Conservation (phyloP, 2,329 filamentous ascomycete species). For the Fusarium newnesense region DNA sequence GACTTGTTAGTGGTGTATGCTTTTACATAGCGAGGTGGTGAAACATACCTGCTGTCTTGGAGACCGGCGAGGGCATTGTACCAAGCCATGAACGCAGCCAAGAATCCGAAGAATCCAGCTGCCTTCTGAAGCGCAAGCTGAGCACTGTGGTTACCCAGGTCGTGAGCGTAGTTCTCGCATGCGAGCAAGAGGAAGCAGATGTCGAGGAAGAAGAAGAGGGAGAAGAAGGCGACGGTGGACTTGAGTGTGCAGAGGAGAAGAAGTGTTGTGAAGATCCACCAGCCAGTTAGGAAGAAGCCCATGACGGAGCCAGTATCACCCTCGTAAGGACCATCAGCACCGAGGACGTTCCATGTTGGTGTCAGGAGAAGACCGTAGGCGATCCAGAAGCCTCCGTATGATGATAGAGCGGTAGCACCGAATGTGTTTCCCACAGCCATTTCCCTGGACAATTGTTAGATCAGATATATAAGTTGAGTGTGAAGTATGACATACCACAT, state of each 20-base stretch:
- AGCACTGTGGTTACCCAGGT: constrained; percentile 61
- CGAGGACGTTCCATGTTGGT: constrained; percentile 70
- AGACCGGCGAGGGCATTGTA: constrained; percentile 88
- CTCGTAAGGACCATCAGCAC: constrained; percentile 57
- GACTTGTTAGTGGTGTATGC: constrained; percentile 46
- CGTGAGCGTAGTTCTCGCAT: constrained; percentile 66
- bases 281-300: constrained; percentile 80
- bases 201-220: constrained; percentile 81
- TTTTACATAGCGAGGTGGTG: not conserved
- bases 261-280: constrained; percentile 87
- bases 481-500: constrained; percentile 76
- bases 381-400: constrained; percentile 88
- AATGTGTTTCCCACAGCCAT: constrained; percentile 91
- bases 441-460: constrained; percentile 66
- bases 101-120: constrained; percentile 82
- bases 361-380: constrained; percentile 78
- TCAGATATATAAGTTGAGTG: not conserved
- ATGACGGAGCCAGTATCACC: constrained; percentile 65
- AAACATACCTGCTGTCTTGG: constrained; percentile 72
- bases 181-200: constrained; percentile 79
- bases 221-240: constrained; percentile 82
- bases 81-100: constrained; percentile 86
- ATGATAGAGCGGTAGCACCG: constrained; percentile 82
- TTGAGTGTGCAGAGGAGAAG: constrained; percentile 78
- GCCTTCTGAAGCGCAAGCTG: constrained; percentile 69